Evolutionary conservation across 2,329 filamentous ascomycete genomes (phyloP).

Genomic region (Fusarium coicis): DNA sequence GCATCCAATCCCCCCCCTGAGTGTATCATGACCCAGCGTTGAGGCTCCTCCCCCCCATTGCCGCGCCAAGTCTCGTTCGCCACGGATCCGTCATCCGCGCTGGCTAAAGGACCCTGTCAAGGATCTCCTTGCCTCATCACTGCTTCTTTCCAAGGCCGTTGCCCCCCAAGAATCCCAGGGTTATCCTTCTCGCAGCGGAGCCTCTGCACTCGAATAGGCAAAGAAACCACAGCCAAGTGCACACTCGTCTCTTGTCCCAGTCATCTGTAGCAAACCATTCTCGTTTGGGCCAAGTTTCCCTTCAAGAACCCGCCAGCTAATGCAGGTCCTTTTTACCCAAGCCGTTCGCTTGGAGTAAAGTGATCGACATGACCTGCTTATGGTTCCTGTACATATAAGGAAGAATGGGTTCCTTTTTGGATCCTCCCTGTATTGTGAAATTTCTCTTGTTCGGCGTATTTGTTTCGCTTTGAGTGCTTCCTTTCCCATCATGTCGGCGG

Average conservation of each 20-base stretch:
- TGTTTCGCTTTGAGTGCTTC: constrained; percentile 9
- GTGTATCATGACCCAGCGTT: not conserved
- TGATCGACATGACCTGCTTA: constrained; percentile 26
- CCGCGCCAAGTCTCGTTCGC: constrained; percentile 6
- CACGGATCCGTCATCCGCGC: not conserved
- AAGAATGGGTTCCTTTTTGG: not conserved
- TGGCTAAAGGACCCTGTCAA: not conserved
- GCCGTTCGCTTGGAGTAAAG: not conserved
- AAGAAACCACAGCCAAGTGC: not conserved
- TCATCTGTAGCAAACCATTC: not conserved
- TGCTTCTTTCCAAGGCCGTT: not conserved
- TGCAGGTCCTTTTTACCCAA: constrained; percentile 16
- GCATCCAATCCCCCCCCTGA: not conserved
- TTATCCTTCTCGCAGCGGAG: not conserved
- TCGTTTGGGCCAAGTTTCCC: not conserved
- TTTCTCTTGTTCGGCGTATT: not conserved
- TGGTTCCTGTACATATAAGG: constrained; percentile 23
- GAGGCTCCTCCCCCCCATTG: not conserved
- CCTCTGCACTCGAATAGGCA: not conserved
- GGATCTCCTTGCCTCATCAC: not conserved
- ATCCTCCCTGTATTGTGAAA: not conserved
- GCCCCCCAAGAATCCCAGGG: not conserved
- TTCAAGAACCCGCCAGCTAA: constrained; percentile 2
- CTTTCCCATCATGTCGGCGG: constrained; percentile 12
- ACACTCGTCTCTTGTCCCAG: not conserved